Base-by-base conservation (phyloP, 768 basidiomycete species). In the Austroboletus eburneus region DNA sequence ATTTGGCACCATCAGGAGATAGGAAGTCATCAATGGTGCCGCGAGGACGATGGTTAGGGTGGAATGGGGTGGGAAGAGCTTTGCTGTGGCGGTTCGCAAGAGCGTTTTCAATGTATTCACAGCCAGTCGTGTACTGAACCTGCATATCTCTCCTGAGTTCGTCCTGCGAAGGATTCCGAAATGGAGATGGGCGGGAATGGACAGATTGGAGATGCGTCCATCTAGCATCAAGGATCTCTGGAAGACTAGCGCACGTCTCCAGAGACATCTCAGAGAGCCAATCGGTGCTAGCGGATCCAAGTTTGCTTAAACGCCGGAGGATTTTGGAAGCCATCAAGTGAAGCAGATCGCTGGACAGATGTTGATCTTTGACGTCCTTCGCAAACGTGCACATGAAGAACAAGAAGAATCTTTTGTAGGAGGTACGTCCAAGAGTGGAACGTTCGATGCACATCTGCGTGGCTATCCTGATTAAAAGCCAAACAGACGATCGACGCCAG, bases 361-460 rank as follows among this genome's bases (percentile, higher is more conserved):
- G 16, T 0, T 4, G 4, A 2, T 50, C 33, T 2, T 57, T 41
- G 2, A 61, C 62, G 2, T 56, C 18, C 10, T 49, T 43, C 3
- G 72, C 47, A 2, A 61, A 36, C 20, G 50, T 37, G 2, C 66
- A 55, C 25, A 71, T 48, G 43, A 77, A 59, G 42, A 68, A 77
- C 2, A 72, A 45, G 54, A 76, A 69, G 57, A 80, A 80, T 9
- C 30, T 10, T 43, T 79, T 80, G 60, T 80, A 80, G 1, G 55
- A 58, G 8, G 34, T 34, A 13, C 46, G 7, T 17, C 49, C 50
- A 27, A 47, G 45, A 40, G 35, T 21, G 9, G 39, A 43, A 5
- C 46, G 42, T 43, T 43, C 29, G 3, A 64, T 20, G 0, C 62
- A 46, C 7, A 46, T 61, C 30, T 70, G 69, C 13, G 69, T 40